A percentile compares a stretch with the other conserved stretches of the same genome.
Evolutionary conservation across 2,329 filamentous ascomycete species (phyloP).

Genomic region (Fusarium chlamydosporum): DNA sequence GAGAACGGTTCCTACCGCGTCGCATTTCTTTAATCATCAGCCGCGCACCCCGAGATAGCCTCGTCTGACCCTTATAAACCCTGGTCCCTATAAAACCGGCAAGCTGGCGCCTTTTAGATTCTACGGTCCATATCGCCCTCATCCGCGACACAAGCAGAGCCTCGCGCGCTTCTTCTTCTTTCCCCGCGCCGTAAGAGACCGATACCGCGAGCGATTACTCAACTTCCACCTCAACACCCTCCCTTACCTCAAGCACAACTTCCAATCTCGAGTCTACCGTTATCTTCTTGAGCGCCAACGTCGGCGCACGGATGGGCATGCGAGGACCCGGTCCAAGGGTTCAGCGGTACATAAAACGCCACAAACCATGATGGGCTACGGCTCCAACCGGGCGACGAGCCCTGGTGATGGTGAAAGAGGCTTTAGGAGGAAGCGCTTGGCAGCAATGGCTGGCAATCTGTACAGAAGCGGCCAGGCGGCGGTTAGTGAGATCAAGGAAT

Average conservation of each 20-base stretch:
- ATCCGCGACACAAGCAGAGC: slow-evolving; percentile 61
- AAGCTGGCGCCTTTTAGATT: slow-evolving; percentile 63
- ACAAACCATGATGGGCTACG: slow-evolving; percentile 50
- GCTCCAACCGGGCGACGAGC: slow-evolving; percentile 50
- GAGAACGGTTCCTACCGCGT: slow-evolving; percentile 31
- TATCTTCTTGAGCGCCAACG: slow-evolving; percentile 77
- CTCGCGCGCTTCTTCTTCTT: slow-evolving; percentile 77
- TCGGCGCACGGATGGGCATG: slow-evolving; percentile 63
- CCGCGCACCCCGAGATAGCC: slow-evolving; percentile 29
- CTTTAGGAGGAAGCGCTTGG: slow-evolving; percentile 82
- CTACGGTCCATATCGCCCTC: slow-evolving; percentile 56
- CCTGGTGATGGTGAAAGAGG: slow-evolving; percentile 70
- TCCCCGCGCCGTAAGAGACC: slow-evolving; percentile 72
- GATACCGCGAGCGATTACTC: slow-evolving; percentile 75
- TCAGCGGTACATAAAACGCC: slow-evolving; percentile 52
- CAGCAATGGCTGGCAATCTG: slow-evolving; percentile 71
- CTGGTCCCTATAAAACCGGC: slow-evolving; percentile 17
- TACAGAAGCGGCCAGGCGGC: slow-evolving; percentile 70
- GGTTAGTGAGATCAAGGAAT: slow-evolving; percentile 71
- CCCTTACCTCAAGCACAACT: slow-evolving; percentile 75
- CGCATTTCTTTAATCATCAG: slow-evolving; percentile 26
- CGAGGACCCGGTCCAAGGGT: slow-evolving; percentile 53
- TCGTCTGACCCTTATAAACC: slow-evolving; percentile 31
- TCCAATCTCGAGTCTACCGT: slow-evolving; percentile 83
- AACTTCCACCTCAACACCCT: slow-evolving; percentile 81